phyloP scores from a whole-genome alignment of 2,329 filamentous ascomycete genomes.

The Hirsutella rhossiliensis region DNA sequence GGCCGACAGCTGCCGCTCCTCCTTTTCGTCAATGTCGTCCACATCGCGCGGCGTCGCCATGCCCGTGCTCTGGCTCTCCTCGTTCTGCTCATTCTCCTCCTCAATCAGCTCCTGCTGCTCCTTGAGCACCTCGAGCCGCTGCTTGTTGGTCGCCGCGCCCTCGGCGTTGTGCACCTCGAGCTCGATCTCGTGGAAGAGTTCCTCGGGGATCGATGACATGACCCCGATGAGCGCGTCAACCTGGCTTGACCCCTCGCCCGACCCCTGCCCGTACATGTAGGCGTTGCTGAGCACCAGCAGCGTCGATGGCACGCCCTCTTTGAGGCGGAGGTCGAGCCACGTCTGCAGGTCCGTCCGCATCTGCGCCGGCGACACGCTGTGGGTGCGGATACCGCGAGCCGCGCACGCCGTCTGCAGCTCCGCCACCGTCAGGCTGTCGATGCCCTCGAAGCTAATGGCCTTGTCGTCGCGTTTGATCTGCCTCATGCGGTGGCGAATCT shows the following conservation, averaged over 20 bases:
- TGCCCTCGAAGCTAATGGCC: slow-evolving; percentile 86
- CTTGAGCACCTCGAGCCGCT: slow-evolving; percentile 93
- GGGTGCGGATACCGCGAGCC: slow-evolving; percentile 81
- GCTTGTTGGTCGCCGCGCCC: slow-evolving; percentile 96
- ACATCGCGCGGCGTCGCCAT: slow-evolving; percentile 69
- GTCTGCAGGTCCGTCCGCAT: slow-evolving; percentile 83
- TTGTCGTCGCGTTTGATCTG: slow-evolving; percentile 98
- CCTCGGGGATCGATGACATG: slow-evolving; percentile 87
- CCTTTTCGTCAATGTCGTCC: slow-evolving; percentile 91
- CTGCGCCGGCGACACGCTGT: slow-evolving; percentile 79
- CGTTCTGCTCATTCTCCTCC: slow-evolving; percentile 88
- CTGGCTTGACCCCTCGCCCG: slow-evolving; percentile 78
- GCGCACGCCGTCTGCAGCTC: slow-evolving; percentile 90
- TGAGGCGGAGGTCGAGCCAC: slow-evolving; percentile 88
- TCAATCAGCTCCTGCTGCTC: slow-evolving; percentile 98
- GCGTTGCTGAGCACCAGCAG: slow-evolving; percentile 93
- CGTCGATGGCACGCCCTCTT: slow-evolving; percentile 91
- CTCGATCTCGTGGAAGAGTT: slow-evolving; percentile 98
- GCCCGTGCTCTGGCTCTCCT: slow-evolving; percentile 64
- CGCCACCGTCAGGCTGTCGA: slow-evolving; percentile 83
- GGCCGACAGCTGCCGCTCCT: slow-evolving; percentile 50
- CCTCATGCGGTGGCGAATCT: slow-evolving; percentile 93
- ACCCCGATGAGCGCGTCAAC: slow-evolving; percentile 90
- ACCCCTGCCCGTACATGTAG: slow-evolving; percentile 88
- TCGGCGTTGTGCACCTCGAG: slow-evolving; percentile 95